Evolutionary conservation across 164 flowering plant genomes (phyloP).

Genomic region (Buxus sempervirens): DNA sequence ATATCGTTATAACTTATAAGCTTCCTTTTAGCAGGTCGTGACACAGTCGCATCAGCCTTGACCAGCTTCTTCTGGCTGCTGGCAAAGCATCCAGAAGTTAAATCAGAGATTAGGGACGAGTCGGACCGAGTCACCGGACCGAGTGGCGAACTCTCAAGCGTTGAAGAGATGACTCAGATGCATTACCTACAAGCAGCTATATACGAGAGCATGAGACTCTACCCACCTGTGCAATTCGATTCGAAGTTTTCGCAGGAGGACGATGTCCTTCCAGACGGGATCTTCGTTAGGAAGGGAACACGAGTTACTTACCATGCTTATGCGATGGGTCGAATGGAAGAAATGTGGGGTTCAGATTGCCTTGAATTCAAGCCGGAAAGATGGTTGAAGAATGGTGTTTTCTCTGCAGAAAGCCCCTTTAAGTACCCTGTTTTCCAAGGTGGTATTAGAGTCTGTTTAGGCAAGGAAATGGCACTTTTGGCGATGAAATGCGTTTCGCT

Average conservation of each 20-base stretch:
- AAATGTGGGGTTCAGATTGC: constrained; percentile 70
- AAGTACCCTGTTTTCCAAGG: constrained; percentile 75
- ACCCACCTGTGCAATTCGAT: constrained; percentile 86
- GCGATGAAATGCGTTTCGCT: constrained; percentile 51
- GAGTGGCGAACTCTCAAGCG: constrained; percentile 17
- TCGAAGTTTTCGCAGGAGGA: constrained; percentile 57
- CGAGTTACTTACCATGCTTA: constrained; percentile 84
- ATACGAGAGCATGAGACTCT: constrained; percentile 65
- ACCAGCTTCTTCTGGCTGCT: constrained; percentile 56
- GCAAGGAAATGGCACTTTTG: constrained; percentile 61
- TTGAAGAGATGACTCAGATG: constrained; percentile 47
- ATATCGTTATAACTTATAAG: constrained; percentile 59
- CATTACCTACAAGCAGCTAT: constrained; percentile 66
- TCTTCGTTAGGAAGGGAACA: constrained; percentile 50
- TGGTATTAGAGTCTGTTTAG: constrained; percentile 59
- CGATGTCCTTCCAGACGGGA: constrained; percentile 74
- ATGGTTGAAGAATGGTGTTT: constrained; percentile 60
- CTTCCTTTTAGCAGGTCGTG: constrained; percentile 67
- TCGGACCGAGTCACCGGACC: constrained; percentile 32
- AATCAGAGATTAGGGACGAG: constrained; percentile 34
- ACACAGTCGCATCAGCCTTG: constrained; percentile 54
- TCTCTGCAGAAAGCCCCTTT: constrained; percentile 41
- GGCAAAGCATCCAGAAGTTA: constrained; percentile 38
- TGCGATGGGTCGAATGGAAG: constrained; percentile 93
- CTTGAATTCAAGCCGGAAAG: constrained; percentile 66